phyloP scores from a whole-genome alignment of 2,329 filamentous ascomycete genomes.

The Claviceps africana region DNA sequence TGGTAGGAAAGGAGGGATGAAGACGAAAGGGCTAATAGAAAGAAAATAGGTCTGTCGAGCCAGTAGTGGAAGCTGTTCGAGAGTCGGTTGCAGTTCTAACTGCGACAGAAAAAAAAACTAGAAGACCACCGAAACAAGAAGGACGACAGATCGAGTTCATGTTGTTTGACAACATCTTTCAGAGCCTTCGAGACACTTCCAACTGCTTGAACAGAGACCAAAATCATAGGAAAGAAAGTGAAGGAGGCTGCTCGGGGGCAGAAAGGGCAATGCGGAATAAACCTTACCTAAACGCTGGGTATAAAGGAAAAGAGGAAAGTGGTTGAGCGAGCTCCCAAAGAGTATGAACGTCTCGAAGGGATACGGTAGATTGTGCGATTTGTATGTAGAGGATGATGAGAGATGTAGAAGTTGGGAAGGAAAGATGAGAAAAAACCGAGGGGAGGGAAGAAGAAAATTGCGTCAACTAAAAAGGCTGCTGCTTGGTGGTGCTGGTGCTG shows the following conservation, averaged over 20 bases:
- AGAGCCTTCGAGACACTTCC: not conserved
- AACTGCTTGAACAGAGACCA: not conserved
- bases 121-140: not conserved
- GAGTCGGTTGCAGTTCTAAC: not conserved
- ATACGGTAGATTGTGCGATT: conserved; percentile 2
- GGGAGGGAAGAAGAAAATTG: conserved; percentile 11
- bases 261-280: not conserved
- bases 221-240: not conserved
- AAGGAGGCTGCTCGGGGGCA: not conserved
- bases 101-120: not conserved
- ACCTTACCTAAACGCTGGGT: conserved; percentile 13
- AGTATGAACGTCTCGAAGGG: conserved; percentile 11
- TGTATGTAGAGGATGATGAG: not conserved
- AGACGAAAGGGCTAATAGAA: not conserved
- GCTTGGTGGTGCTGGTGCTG: conserved; percentile 7
- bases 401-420: conserved; percentile 9
- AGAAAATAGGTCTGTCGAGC: too few species aligned
- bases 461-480: conserved; percentile 21
- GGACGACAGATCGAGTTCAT: not conserved
- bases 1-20: too few species aligned
- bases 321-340: conserved; percentile 1
- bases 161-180: not conserved
- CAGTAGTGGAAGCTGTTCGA: not conserved
- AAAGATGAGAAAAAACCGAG: conserved; percentile 11
- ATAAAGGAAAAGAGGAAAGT: conserved; percentile 5